Evolutionary conservation across 2,329 filamentous ascomycete genomes (phyloP), one percentile per base, ranked within the genome.

Genomic region (Gremmenia infestans): DNA sequence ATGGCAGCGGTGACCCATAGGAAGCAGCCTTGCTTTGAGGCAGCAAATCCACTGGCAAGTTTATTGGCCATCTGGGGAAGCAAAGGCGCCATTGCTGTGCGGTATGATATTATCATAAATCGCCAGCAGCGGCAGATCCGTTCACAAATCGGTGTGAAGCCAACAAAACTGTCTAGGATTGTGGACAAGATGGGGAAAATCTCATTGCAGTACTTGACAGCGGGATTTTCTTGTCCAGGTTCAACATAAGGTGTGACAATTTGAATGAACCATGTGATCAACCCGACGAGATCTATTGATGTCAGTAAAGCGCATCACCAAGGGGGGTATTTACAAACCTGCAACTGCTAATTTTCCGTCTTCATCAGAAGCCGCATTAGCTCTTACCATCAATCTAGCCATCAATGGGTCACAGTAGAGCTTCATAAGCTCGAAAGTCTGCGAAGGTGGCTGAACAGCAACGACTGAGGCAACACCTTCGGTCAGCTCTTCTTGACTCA

Each of bases 1-100:
- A 99, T 95, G 8, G 93, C 91, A 62, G 92, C 89, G 2, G 93
- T 97, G 1, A 94, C 93, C 94, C 94, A 99, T n/a, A 99, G 79
- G 79, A 99, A 99, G 71, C 93, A 97, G 12, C 94, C 94, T 73
- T 99, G 93, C 58, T 86, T 83, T 11, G 93, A 97, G 17, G 82
- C 81, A 54, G 88, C 81, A 70, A 99, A 99, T 4, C 93, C 92
- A 60, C 80, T 81, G 1, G 90, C 90, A 55, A 99, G 81, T 72
- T 93, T 95, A 65, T 93, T 89, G 17, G 94, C 95, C 73, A 99
- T 85, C 19, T 85, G 81, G 1, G 89, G 88, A 46, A 99, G 80
- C 47, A 99, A 76, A 23, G 93, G 91, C 14, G 88, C 83, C 78
- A 95, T 96, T 50, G 88, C 88, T 2, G 88, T 94, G 62, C 94